Base-by-base conservation (phyloP, 2,329 filamentous ascomycete species). In the Sporothrix protearum region DNA sequence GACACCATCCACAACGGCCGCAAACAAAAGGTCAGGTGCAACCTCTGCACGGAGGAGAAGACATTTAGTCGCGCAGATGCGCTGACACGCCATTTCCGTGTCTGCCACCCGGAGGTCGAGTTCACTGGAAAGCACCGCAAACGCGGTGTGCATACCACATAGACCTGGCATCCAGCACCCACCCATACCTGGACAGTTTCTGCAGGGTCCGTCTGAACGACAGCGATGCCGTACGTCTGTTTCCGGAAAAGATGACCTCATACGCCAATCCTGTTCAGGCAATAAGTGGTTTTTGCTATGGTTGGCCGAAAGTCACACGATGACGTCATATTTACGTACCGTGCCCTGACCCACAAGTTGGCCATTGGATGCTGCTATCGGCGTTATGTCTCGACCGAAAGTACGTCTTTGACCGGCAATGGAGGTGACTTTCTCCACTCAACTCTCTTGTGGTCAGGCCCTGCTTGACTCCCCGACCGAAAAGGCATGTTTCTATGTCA, bases 61-160 rank as follows among this genome's bases (percentile, higher is more conserved):
- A 96, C 93, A 0, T 99, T 99, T 78, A 97, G 94, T 76, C 89
- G 96, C 72, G 96, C 95, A 75, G 96, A 99, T 83, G 96, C 96
- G 0, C 85, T 98, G 64, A 98, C 95, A 16, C 86, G 96, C 73
- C 96, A 99, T 79, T 96, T 97, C 86, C 89, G 94, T 47, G 94
- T 97, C 66, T 95, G 96, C 74, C 95, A 97, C 80, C 94, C 95
- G 0, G 93, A 97, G 73, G 87, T 95, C 71, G 91, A 94, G 74
- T 90, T 92, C 76, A 90, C 91, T n/a, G 91, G 92, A 76, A 87
- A 87, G 80, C 83, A 85, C 67, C 80, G 82, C 63, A 79, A 79
- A 74, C 79, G 82, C 14, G 71, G 49, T 42, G 47, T 36, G 12
- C 45, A 59, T 30, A 8, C 64, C 16, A 36, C 28, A 28, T 67